A percentile compares a stretch with the other conserved stretches of the same genome.
These are phyloP conservation scores for Bipolaris cookei DNA, from an alignment of 2,329 filamentous ascomycete species.

Conservation along the genomic window DNA sequence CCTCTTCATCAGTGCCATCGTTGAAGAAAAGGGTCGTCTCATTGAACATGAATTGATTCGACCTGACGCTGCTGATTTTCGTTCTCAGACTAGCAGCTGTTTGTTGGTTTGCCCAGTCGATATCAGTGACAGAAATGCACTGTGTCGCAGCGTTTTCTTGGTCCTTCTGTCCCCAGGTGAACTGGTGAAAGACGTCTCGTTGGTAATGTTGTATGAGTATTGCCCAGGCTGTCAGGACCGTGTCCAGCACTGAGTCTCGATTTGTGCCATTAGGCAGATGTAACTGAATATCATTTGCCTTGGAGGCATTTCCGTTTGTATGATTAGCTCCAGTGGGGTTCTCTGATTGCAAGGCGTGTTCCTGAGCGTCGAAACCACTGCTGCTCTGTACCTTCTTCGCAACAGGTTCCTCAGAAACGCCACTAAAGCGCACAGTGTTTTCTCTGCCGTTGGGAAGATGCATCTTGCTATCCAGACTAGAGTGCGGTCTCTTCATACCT, in stretches of 20 bases:
- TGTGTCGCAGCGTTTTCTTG: constrained; percentile 19
- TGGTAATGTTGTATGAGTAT: constrained; percentile 42
- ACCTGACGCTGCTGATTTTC: constrained; percentile 23
- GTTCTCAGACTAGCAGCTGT: constrained; percentile 23
- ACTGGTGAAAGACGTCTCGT: constrained; percentile 39
- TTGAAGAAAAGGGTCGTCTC: constrained; percentile 31
- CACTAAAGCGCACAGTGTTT: constrained; percentile 24
- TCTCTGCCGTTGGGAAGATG: constrained; percentile 30
- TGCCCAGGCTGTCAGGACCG: constrained; percentile 41
- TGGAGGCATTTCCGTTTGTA: constrained; percentile 8
- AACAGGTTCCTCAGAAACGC: constrained; percentile 19
- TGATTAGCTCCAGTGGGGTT: constrained; percentile 4
- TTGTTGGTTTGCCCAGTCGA: constrained; percentile 25
- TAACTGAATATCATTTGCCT: constrained; percentile 27
- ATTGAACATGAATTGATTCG: constrained; percentile 16
- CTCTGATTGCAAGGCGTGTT: constrained; percentile 16
- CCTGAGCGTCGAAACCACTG: constrained; percentile 13
- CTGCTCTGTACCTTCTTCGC: constrained; percentile 25
- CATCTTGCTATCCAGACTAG: constrained; percentile 20
- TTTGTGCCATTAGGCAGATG: constrained; percentile 14
- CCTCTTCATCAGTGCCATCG: constrained; percentile 41
- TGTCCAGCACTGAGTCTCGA: constrained; percentile 26
- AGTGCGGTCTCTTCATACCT: constrained; percentile 8
- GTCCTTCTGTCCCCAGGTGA: constrained; percentile 36
- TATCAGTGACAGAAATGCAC: constrained; percentile 23